Evolutionary conservation across 1,139 yeast species (phyloP).

Genomic region (Diutina scorzettiae): DNA sequence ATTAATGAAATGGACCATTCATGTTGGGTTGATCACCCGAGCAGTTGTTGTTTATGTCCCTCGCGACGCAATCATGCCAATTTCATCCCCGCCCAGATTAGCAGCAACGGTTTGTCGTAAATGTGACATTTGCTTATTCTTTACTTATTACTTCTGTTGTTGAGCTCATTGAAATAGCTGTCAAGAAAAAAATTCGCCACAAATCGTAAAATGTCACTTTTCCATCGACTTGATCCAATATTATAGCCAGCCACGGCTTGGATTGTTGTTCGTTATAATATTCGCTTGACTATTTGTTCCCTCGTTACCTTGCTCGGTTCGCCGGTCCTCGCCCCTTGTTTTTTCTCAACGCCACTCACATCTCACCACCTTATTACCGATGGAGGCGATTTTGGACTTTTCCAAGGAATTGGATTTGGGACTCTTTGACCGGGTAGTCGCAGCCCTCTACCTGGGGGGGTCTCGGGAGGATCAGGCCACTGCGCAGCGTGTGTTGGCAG

Average conservation of each 20-base stretch:
- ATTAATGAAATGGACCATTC: too few relatives aligned
- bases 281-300: neutral
- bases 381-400: constrained; percentile 54
- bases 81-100: too few relatives aligned
- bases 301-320: neutral
- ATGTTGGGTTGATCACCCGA: too few relatives aligned
- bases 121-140: too few relatives aligned
- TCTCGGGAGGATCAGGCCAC: constrained; percentile 47
- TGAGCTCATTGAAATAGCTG: too few relatives aligned
- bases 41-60: too few relatives aligned
- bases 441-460: constrained; percentile 74
- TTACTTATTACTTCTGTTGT: too few relatives aligned
- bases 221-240: too few relatives aligned
- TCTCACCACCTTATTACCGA: neutral
- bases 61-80: too few relatives aligned
- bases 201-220: too few relatives aligned
- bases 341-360: constrained; percentile 2
- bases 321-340: neutral
- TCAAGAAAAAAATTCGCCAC: too few relatives aligned
- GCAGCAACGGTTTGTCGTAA: too few relatives aligned
- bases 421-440: constrained; percentile 75
- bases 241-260: neutral
- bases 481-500: constrained; percentile 76
- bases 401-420: constrained; percentile 71
- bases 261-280: neutral